Conservation (phyloP, 2,329 filamentous ascomycete species). For the Sporothrix pseudoabietina region DNA sequence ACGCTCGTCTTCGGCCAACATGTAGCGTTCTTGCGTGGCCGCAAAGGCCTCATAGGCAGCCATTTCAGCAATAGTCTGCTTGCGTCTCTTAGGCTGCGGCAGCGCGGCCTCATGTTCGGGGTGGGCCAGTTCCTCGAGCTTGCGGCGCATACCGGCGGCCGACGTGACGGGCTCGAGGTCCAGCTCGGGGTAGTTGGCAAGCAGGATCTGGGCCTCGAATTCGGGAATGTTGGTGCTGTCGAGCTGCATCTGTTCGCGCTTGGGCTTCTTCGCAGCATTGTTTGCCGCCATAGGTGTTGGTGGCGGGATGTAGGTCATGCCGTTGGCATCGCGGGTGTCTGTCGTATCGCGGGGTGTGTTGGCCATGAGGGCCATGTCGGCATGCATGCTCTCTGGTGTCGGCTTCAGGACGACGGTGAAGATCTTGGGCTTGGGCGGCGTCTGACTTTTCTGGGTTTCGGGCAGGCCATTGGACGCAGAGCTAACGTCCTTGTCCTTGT, state of each 20-base stretch:
- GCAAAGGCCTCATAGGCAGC: conserved; percentile 91
- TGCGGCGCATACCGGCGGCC: conserved; percentile 66
- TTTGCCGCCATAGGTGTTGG: conserved; percentile 67
- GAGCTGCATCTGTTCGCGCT: conserved; percentile 72
- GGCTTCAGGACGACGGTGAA: conserved; percentile 83
- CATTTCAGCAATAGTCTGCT: conserved; percentile 91
- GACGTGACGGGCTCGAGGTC: conserved; percentile 75
- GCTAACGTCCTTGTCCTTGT: conserved; percentile 46
- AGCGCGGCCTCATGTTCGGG: conserved; percentile 75
- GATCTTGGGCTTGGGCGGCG: conserved; percentile 62
- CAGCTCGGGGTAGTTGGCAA: conserved; percentile 73
- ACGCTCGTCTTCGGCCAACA: conserved; percentile 89
- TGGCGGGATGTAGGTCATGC: conserved; percentile 54
- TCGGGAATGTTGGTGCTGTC: conserved; percentile 72
- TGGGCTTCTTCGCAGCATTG: conserved; percentile 65
- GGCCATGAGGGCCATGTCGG: conserved; percentile 73
- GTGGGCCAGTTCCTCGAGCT: conserved; percentile 73
- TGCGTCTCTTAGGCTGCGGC: conserved; percentile 83
- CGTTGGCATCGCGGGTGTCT: conserved; percentile 31
- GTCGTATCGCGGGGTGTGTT: conserved; percentile 61
- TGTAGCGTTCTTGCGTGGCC: conserved; percentile 84
- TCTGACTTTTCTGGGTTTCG: conserved; percentile 50
- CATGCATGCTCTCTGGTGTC: conserved; percentile 72
- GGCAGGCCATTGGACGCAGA: conserved; percentile 44
- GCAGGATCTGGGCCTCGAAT: conserved; percentile 74